phyloP scores from a whole-genome alignment of 768 basidiomycete species.

The Termitomyces sp. region DNA sequence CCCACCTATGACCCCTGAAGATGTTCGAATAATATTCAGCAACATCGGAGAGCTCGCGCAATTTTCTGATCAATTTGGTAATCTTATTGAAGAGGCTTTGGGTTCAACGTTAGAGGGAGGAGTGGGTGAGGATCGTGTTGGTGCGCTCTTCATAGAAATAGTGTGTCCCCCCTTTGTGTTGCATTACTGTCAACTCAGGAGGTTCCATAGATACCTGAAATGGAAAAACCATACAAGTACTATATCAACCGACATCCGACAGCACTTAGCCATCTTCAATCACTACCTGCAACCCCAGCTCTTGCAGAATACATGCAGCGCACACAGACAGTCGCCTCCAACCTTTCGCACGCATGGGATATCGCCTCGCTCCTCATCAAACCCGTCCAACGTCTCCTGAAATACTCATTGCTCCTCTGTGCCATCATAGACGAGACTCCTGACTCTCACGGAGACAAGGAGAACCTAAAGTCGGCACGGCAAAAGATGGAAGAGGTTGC shows the following conservation, averaged over 20 bases:
- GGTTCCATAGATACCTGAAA: slow-evolving; percentile 48
- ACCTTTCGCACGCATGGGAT: slow-evolving; percentile 86
- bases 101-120: slow-evolving; percentile 58
- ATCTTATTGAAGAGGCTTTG: slow-evolving; percentile 59
- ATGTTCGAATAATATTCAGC: slow-evolving; percentile 66
- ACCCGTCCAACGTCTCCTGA: slow-evolving; percentile 92
- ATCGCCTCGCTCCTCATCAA: slow-evolving; percentile 93
- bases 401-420: slow-evolving; percentile 82
- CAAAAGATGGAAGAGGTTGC: slow-evolving; percentile 67
- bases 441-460: slow-evolving; percentile 60
- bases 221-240: slow-evolving; percentile 68
- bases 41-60: slow-evolving; percentile 72
- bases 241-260: slow-evolving; percentile 79
- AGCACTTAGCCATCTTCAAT: slow-evolving; percentile 61
- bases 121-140: slow-evolving; percentile 65
- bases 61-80: slow-evolving; percentile 63
- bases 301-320: slow-evolving; percentile 62
- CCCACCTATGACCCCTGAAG: slow-evolving; percentile 67
- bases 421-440: slow-evolving; percentile 75
- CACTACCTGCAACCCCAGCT: slow-evolving; percentile 40
- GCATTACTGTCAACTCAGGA: slow-evolving; percentile 5
- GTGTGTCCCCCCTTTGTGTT: slow-evolving; percentile 27
- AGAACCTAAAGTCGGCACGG: slow-evolving; percentile 46
- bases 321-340: slow-evolving; percentile 59
- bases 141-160: slow-evolving; percentile 60